A percentile compares a stretch with the other conserved stretches of the same genome.
Conservation (phyloP, 805 yeast species). For the Alloascoidea hylecoeti region DNA sequence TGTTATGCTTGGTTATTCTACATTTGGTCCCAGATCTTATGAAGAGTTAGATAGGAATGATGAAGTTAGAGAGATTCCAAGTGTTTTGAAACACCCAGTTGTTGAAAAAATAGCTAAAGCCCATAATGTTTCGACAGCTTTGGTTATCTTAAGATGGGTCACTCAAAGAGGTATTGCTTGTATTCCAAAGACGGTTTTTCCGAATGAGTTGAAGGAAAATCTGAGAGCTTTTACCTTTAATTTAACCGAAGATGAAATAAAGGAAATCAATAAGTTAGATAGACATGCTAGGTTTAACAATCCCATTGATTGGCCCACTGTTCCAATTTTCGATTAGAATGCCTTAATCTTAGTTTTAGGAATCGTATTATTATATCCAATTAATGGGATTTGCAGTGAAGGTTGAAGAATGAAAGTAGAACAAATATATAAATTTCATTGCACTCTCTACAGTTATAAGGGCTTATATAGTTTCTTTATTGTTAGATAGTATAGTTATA, state of each 20-base stretch:
- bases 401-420: too few species aligned
- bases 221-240: constrained; percentile 27
- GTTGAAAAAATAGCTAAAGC: constrained; percentile 21
- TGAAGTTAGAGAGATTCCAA: too few species aligned
- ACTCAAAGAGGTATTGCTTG: constrained; percentile 35
- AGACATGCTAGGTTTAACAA: constrained; percentile 59
- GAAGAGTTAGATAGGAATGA: constrained; percentile 49
- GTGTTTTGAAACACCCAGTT: too few species aligned
- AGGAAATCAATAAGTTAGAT: constrained; percentile 40
- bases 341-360: too few species aligned
- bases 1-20: constrained; percentile 30
- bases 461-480: too few species aligned
- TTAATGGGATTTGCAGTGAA: too few species aligned
- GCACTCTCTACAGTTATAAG: too few species aligned
- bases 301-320: constrained; percentile 33
- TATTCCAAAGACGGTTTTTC: constrained; percentile 34
- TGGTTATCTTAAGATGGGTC: constrained; percentile 44
- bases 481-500: too few species aligned
- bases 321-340: constrained; percentile 19
- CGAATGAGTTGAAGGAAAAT: constrained; percentile 26
- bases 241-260: constrained; percentile 30
- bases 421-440: too few species aligned
- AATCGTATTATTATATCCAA: too few species aligned
- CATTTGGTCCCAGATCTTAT: constrained; percentile 60
- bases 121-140: constrained; percentile 30